phyloP scores from a whole-genome alignment of 2,329 filamentous ascomycete genomes.

The Rhynchosporium secalis region DNA sequence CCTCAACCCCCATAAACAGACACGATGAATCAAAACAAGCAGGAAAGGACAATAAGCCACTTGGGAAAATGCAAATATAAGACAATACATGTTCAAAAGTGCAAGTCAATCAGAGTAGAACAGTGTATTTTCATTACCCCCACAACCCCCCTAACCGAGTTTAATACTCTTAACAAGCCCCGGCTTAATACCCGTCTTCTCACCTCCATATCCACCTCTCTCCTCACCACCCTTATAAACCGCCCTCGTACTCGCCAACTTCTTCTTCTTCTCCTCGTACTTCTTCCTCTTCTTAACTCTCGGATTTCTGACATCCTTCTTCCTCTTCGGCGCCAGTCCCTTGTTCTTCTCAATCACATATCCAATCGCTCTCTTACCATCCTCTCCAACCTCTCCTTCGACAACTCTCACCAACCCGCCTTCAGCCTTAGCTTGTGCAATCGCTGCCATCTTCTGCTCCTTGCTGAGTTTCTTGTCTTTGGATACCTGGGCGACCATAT shows the following conservation, averaged over 20 bases:
- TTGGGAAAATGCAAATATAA: neutral
- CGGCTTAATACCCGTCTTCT: constrained; percentile 93
- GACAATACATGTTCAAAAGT: neutral
- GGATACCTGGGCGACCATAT: constrained; percentile 74
- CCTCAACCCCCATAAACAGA: no score
- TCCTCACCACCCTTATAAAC: constrained; percentile 85
- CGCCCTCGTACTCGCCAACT: constrained; percentile 81
- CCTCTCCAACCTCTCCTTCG: constrained; percentile 69
- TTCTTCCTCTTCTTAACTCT: constrained; percentile 97
- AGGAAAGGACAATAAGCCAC: neutral
- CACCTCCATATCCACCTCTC: constrained; percentile 83
- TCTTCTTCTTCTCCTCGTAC: constrained; percentile 97
- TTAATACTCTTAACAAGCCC: constrained; percentile 91
- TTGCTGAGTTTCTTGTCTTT: constrained; percentile 75
- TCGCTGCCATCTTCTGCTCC: constrained; percentile 54
- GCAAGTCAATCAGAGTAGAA: neutral
- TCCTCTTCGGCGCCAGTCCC: constrained; percentile 82
- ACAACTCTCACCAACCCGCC: constrained; percentile 64
- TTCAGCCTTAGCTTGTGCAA: constrained; percentile 58
- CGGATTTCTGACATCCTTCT: constrained; percentile 93
- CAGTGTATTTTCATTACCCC: neutral
- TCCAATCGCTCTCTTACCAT: constrained; percentile 89
- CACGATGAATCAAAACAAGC: no score
- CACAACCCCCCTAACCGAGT: constrained; percentile 48
- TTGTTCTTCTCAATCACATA: constrained; percentile 98